Conservation (phyloP, 2,329 filamentous ascomycete genomes). For the Phaeosphaeria sp. region DNA sequence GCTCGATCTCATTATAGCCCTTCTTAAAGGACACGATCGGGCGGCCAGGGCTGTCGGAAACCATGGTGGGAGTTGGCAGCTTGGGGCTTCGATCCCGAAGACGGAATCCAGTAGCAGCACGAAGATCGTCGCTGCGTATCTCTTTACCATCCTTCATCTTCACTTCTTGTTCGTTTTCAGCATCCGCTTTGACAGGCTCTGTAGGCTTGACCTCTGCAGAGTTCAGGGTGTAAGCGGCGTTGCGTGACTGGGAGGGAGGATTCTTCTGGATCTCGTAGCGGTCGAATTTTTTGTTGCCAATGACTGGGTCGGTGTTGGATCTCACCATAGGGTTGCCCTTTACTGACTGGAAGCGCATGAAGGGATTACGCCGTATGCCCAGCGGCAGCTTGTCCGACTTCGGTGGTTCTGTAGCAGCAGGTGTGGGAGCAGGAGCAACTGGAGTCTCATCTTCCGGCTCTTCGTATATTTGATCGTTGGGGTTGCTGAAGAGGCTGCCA, state of each 20-base stretch:
- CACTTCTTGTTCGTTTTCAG: constrained; percentile 42
- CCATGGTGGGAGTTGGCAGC: constrained; percentile 85
- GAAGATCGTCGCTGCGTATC: constrained; percentile 84
- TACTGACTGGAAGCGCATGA: constrained; percentile 66
- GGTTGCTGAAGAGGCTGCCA: constrained; percentile 71
- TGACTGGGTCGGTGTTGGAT: constrained; percentile 54
- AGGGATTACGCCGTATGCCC: constrained; percentile 67
- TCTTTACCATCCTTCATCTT: constrained; percentile 80
- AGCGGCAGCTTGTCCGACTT: constrained; percentile 52
- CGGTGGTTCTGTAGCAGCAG: constrained; percentile 38
- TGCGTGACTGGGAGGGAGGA: constrained; percentile 80
- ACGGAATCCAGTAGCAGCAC: constrained; percentile 87
- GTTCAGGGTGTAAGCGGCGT: constrained; percentile 80
- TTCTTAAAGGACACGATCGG: constrained; percentile 97
- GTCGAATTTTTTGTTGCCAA: constrained; percentile 52
- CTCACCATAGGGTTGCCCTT: constrained; percentile 53
- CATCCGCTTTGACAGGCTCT: constrained; percentile 33
- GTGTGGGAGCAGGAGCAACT: constrained; percentile 31
- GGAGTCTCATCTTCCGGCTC: constrained; percentile 68
- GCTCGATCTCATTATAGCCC: constrained; percentile 79
- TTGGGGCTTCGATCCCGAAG: constrained; percentile 85
- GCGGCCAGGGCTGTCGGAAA: constrained; percentile 87
- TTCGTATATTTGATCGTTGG: constrained; percentile 85
- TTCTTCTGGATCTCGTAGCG: constrained; percentile 82
- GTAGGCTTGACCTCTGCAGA: constrained; percentile 44